A percentile compares a stretch with the other conserved stretches of the same genome.
Conservation (phyloP, 805 yeast species). For the Metschnikowia continentalis region DNA sequence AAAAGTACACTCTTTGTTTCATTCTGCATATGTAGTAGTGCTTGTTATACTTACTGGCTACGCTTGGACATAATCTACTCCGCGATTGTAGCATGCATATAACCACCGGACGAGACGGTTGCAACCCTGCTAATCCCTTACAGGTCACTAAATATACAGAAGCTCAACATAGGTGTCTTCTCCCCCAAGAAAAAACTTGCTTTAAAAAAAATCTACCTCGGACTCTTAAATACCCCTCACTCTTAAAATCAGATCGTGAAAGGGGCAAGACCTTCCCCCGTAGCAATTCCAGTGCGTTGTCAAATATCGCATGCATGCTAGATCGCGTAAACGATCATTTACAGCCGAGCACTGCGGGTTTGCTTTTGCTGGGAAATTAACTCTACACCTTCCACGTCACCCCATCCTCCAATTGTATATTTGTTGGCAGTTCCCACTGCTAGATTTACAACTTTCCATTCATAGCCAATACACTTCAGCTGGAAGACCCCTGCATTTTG, state of each 20-base stretch:
- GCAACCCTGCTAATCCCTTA: neutral
- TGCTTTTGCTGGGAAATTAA: neutral
- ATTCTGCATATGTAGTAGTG: neutral
- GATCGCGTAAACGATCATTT: neutral
- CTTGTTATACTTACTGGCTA: neutral
- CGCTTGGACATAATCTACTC: neutral
- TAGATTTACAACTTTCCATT: neutral
- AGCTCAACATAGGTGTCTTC: too few relatives aligned
- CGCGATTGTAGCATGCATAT: neutral
- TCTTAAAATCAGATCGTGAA: neutral
- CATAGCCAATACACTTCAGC: neutral
- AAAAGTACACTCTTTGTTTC: neutral
- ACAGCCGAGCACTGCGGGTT: conserved; percentile 1
- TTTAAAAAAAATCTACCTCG: too few relatives aligned
- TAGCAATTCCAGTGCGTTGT: neutral
- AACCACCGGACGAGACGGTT: neutral
- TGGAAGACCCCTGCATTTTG: neutral
- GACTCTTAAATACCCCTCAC: neutral
- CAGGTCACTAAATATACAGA: neutral
- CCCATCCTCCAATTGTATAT: neutral
- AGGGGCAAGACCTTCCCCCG: neutral
- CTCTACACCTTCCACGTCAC: neutral
- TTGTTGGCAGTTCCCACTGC: neutral
- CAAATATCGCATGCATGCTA: neutral
- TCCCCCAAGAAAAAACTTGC: too few relatives aligned